A percentile compares a stretch with the other conserved stretches of the same genome.
Evolutionary conservation across 2,329 filamentous ascomycete species (phyloP).

Genomic region (Pseudonectria foliicola): DNA sequence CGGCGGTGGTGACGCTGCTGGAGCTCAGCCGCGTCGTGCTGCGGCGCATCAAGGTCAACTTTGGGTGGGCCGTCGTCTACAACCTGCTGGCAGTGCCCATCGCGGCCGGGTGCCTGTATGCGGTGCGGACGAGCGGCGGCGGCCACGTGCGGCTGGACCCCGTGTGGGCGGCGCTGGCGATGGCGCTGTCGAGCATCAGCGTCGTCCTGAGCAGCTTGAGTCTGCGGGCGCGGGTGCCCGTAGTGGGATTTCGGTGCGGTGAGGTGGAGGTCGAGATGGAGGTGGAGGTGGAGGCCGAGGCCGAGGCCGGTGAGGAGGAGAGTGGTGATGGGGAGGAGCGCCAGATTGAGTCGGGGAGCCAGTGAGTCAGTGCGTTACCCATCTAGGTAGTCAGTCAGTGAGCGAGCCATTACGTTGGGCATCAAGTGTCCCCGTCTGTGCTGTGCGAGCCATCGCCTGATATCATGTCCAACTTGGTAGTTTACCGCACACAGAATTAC

Average conservation of each 20-base stretch:
- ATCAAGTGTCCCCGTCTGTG: too few relatives aligned
- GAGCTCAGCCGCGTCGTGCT: slow-evolving; percentile 67
- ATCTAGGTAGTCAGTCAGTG: too few relatives aligned
- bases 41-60: slow-evolving; percentile 74
- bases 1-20: slow-evolving; percentile 64
- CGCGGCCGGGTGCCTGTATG: slow-evolving; percentile 72
- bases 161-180: slow-evolving; percentile 83
- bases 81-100: slow-evolving; percentile 72
- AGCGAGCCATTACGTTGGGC: too few relatives aligned
- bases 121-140: slow-evolving; percentile 38
- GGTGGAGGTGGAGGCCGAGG: too few relatives aligned
- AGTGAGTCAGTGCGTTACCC: too few relatives aligned
- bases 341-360: too few relatives aligned
- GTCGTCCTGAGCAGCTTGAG: slow-evolving; percentile 77
- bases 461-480: too few relatives aligned
- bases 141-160: slow-evolving; percentile 61
- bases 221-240: slow-evolving; percentile 46
- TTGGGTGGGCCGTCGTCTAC: slow-evolving; percentile 78
- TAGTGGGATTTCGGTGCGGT: slow-evolving; percentile 35
- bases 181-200: slow-evolving; percentile 87
- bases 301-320: too few relatives aligned
- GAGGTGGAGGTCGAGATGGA: slow-evolving; percentile 7
- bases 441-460: too few relatives aligned
- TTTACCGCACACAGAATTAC: too few relatives aligned
- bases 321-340: too few relatives aligned